These are phyloP conservation scores for Pseudogymnoascus sp. DNA, from an alignment of 2,329 filamentous ascomycete genomes.

Conservation along the genomic window DNA sequence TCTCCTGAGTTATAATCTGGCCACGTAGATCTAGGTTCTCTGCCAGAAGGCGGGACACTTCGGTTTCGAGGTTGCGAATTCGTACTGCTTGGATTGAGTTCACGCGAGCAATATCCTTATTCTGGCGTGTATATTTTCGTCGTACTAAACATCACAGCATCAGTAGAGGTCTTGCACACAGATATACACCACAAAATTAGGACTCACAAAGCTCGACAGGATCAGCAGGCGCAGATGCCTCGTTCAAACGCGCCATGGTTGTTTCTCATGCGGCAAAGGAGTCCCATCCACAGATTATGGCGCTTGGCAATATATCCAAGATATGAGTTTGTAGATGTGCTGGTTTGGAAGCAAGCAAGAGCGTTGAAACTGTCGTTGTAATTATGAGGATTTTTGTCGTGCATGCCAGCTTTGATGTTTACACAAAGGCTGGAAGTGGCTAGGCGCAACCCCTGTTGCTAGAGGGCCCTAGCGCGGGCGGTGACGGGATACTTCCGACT, in stretches of 20 bases:
- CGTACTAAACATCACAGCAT: slow-evolving; percentile 49
- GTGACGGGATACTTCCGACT: not conserved
- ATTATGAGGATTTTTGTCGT: slow-evolving; percentile 6
- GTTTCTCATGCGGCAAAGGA: slow-evolving; percentile 11
- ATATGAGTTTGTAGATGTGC: not conserved
- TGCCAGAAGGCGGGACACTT: slow-evolving; percentile 66
- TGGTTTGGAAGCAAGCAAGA: not conserved
- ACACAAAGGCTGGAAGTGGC: slow-evolving; percentile 6
- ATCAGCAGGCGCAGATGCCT: slow-evolving; percentile 60
- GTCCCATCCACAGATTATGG: not conserved
- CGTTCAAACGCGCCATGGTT: slow-evolving; percentile 72
- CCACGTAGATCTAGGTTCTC: slow-evolving; percentile 70
- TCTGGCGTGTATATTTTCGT: slow-evolving; percentile 72
- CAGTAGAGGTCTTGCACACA: slow-evolving; percentile 13
- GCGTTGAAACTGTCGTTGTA: not conserved
- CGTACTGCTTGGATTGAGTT: slow-evolving; percentile 72
- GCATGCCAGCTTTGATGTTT: slow-evolving; percentile 1
- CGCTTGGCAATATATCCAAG: slow-evolving; percentile 5
- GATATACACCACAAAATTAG: not conserved
- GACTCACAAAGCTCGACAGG: slow-evolving; percentile 63
- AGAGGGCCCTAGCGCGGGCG: not conserved
- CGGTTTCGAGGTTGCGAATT: slow-evolving; percentile 68
- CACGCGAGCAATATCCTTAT: slow-evolving; percentile 71
- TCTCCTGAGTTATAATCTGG: slow-evolving; percentile 58
- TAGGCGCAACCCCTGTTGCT: not conserved